These are phyloP conservation scores for Niebla homalea DNA, from an alignment of 495 filamentous ascomycete genomes.

Conservation along the genomic window DNA sequence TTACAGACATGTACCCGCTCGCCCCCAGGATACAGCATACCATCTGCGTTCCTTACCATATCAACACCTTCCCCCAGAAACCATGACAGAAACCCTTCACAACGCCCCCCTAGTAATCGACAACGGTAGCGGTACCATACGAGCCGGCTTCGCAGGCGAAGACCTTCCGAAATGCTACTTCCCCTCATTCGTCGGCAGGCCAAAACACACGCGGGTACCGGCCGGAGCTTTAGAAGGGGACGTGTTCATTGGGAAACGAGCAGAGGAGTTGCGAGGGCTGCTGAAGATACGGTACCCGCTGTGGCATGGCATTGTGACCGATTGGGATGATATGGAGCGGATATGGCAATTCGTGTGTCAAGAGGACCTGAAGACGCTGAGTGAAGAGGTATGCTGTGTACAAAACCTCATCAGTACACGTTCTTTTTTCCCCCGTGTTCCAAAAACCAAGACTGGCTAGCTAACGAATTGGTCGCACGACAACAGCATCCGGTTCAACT, in stretches of 20 bases:
- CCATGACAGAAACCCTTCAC: slow-evolving; percentile 79
- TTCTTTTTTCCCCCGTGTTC: no score
- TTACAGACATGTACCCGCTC: no score
- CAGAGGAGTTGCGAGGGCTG: slow-evolving; percentile 82
- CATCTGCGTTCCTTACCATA: no score
- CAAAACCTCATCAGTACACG: no score
- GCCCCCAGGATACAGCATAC: no score
- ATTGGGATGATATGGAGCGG: slow-evolving; percentile 99
- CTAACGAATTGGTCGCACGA: no score
- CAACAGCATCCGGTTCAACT: slow-evolving; percentile 96
- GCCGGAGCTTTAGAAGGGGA: slow-evolving; percentile 94
- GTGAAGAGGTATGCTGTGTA: no score
- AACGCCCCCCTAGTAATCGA: slow-evolving; percentile 97
- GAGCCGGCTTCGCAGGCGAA: slow-evolving; percentile 92
- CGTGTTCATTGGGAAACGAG: slow-evolving; percentile 88
- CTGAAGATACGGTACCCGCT: slow-evolving; percentile 92
- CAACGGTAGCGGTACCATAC: slow-evolving; percentile 96
- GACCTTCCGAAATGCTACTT: slow-evolving; percentile 94
- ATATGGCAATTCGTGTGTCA: slow-evolving; percentile 89
- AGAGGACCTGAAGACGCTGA: slow-evolving; percentile 81
- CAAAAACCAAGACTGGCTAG: no score
- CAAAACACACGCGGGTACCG: slow-evolving; percentile 91
- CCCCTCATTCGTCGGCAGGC: slow-evolving; percentile 93
- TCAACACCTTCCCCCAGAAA: slow-evolving; percentile 26
- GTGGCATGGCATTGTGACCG: slow-evolving; percentile 95